Base-by-base conservation (phyloP, 2,329 filamentous ascomycete genomes). In the Aspergillus sp. region DNA sequence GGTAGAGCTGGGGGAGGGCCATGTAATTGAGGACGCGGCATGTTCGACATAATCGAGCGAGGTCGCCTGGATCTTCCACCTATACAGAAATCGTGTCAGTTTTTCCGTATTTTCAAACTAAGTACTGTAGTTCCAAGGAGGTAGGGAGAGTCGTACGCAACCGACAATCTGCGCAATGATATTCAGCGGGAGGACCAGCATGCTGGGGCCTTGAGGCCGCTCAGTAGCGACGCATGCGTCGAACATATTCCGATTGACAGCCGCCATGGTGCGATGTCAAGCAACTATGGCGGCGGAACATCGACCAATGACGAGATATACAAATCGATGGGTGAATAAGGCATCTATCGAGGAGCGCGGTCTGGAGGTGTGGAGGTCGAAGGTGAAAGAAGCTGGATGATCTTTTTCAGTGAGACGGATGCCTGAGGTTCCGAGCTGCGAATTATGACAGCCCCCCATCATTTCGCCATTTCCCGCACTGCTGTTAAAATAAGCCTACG, bases 21-120 rank as follows among this genome's bases (percentile, higher is more conserved):
- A 88, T 87, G 73, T 87, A 88, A 64, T 87, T 84, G 64, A 87
- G 79, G 41, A 87, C 78, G 14, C 84, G 79, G 60, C 82, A 86
- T 52, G 84, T 85, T 57, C 84, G 79, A 61, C 84, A 86, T 53
- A 86, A 70, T 59, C 83, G 79, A 33, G 84, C 83, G 25, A 87
- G 79, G 66, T 87, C 85, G 58, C 73, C 81, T 44, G 79, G 76
- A 73, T 86, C 77, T 61, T 87, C 82, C 48, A 87, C 73, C 83
- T 85, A 65, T 66, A 49, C 62, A 62, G 52, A 40, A 48, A 55
- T 39, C 12, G 44, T 17, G 23, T 60, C 31, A 61, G 41, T 15
- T 45, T 31, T 23, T 15, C 21, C 5, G 19, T 15, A 23, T 23
- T 15, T 46, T 27, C 11, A 27, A 23, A 7, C 2, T 6, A 43